Evolutionary conservation across 176 grass and related monocot species (phyloP).

Genomic region (Avena insularis): DNA sequence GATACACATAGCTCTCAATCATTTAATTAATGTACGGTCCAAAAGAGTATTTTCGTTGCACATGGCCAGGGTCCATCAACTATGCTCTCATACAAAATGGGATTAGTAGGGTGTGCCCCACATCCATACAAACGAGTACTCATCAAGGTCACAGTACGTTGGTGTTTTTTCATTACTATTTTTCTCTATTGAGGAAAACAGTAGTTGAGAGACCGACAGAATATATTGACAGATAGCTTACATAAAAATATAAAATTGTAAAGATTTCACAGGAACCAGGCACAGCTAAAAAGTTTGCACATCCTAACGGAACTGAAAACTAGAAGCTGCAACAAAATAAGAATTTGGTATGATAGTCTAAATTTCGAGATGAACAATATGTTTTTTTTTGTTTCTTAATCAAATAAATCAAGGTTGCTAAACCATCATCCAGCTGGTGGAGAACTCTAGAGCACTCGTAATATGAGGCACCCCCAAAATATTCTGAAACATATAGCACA

Average conservation of each 20-base stretch:
- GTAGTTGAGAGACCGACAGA: not conserved
- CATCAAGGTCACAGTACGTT: not conserved
- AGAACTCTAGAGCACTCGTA: conserved; percentile 4
- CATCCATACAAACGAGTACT: not conserved
- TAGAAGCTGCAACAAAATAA: conserved; percentile 27
- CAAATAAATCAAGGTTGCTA: conserved; percentile 5
- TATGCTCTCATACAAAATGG: not conserved
- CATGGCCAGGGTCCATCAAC: not conserved
- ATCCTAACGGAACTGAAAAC: not conserved
- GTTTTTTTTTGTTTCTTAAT: conserved; percentile 5
- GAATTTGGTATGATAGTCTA: conserved; percentile 4
- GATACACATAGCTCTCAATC: conserved; percentile 21
- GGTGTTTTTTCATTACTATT: not conserved
- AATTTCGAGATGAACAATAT: not conserved
- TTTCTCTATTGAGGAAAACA: not conserved
- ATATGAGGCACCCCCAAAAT: not conserved
- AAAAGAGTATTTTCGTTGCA: not conserved
- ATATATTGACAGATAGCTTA: conserved; percentile 8
- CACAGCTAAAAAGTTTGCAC: not conserved
- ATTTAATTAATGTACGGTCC: conserved; percentile 8
- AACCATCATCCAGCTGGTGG: not conserved
- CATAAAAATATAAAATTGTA: not conserved
- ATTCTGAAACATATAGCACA: conserved; percentile 2
- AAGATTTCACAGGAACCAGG: conserved; percentile 9
- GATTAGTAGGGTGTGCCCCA: not conserved